Conservation (phyloP, 2,329 filamentous ascomycete genomes). For the Fonsecaea monophora region DNA sequence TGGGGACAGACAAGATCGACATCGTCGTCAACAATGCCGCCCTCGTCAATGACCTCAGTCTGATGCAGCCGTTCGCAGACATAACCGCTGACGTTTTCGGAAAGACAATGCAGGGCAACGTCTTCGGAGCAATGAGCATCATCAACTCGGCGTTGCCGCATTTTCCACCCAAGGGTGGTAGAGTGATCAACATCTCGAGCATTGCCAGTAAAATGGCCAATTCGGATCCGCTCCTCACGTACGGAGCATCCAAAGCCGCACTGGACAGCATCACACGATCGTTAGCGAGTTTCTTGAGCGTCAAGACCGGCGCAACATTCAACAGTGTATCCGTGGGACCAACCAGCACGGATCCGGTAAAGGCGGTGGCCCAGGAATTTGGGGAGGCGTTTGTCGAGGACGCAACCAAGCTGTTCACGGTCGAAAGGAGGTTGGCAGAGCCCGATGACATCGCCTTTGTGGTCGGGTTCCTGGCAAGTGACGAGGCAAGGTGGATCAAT, state of each 20-base stretch:
- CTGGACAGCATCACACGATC: constrained; percentile 38
- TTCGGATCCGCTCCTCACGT: constrained; percentile 19
- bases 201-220: constrained; percentile 14
- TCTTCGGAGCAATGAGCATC: constrained; percentile 26
- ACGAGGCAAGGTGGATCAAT: constrained; percentile 57
- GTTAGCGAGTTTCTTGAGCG: constrained; percentile 28
- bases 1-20: constrained; percentile 20
- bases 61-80: constrained; percentile 11
- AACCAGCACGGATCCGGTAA: constrained; percentile 43
- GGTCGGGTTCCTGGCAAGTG: constrained; percentile 56
- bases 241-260: constrained; percentile 44
- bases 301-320: constrained; percentile 20
- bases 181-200: constrained; percentile 33
- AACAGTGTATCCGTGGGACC: constrained; percentile 21
- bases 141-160: constrained; percentile 24
- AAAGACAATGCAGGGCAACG: constrained; percentile 27
- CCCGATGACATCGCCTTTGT: constrained; percentile 57
- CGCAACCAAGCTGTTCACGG: constrained; percentile 49
- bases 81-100: constrained; percentile 15
- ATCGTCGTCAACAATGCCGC: constrained; percentile 30
- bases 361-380: constrained; percentile 51
- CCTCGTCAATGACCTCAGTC: constrained; percentile 16
- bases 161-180: constrained; percentile 23
- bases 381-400: constrained; percentile 53
- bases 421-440: constrained; percentile 48